Evolutionary conservation across 2,329 filamentous ascomycete genomes (phyloP).

Genomic region (Peltaster fructicola): DNA sequence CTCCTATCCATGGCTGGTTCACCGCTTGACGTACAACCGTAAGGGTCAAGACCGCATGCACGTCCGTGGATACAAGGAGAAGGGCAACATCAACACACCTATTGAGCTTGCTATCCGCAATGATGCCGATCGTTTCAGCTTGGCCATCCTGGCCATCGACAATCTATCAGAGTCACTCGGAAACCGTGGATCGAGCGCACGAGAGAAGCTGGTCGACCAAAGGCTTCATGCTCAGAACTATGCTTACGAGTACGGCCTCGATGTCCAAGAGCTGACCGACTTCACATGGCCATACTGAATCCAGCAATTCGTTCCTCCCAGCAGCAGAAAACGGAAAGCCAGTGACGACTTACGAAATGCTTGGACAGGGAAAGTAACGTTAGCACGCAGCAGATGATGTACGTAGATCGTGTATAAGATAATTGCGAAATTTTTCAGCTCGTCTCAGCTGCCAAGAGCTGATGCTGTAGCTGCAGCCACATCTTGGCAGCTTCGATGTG

Average conservation of each 20-base stretch:
- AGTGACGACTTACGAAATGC: too few species aligned
- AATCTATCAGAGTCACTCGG: slow-evolving; percentile 40
- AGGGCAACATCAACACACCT: slow-evolving; percentile 70
- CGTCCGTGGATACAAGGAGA: slow-evolving; percentile 65
- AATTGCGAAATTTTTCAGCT: too few species aligned
- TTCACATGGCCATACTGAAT: slow-evolving; percentile 45
- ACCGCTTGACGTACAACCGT: slow-evolving; percentile 59
- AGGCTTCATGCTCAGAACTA: slow-evolving; percentile 46
- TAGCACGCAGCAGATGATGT: too few species aligned
- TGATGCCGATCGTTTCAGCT: slow-evolving; percentile 56
- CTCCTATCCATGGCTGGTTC: slow-evolving; percentile 64
- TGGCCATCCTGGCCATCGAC: slow-evolving; percentile 63
- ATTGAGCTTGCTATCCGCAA: slow-evolving; percentile 65
- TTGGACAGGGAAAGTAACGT: too few species aligned
- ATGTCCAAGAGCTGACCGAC: slow-evolving; percentile 45
- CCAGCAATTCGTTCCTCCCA: slow-evolving; percentile 1
- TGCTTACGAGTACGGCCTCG: slow-evolving; percentile 53
- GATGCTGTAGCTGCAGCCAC: too few species aligned
- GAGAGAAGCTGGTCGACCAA: slow-evolving; percentile 46
- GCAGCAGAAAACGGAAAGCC: too few species aligned
- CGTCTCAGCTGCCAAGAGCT: too few species aligned
- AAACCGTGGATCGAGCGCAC: slow-evolving; percentile 43
- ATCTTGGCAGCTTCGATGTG: too few species aligned
- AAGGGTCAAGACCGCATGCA: slow-evolving; percentile 50
- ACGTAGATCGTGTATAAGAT: too few species aligned